phyloP scores from a whole-genome alignment of 805 yeast species.

The Hemisphaericaspora nanyangensis region DNA sequence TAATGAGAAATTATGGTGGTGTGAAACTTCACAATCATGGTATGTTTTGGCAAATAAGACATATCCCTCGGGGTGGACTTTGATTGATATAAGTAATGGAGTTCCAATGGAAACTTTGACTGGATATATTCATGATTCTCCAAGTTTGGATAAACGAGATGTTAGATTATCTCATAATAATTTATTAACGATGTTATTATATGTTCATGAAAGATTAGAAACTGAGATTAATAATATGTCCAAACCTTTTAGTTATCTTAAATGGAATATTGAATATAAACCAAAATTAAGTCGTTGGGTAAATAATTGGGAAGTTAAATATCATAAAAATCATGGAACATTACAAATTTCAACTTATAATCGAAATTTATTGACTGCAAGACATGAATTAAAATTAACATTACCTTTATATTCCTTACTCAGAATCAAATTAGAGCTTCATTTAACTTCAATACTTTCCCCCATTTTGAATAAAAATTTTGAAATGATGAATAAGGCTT shows the following conservation, averaged over 20 bases:
- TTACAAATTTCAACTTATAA: conserved; percentile 51
- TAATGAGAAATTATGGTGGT: conserved; percentile 57
- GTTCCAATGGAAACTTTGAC: conserved; percentile 20
- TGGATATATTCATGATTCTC: background rate
- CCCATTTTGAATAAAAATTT: conserved; percentile 65
- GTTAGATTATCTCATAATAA: conserved; percentile 46
- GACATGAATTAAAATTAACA: conserved; percentile 58
- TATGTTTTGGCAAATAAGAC: conserved; percentile 18
- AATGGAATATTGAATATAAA: conserved; percentile 63
- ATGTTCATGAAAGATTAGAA: conserved; percentile 65
- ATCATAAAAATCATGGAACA: conserved; percentile 60
- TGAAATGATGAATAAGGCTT: conserved; percentile 56
- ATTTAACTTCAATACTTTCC: conserved; percentile 57
- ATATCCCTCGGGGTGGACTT: conserved; percentile 15
- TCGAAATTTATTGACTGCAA: conserved; percentile 44
- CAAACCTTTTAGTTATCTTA: conserved; percentile 46
- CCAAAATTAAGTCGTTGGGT: conserved; percentile 56
- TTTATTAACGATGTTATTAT: conserved; percentile 53
- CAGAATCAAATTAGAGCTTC: conserved; percentile 60
- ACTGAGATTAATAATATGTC: conserved; percentile 41
- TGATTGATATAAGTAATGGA: conserved; percentile 57
- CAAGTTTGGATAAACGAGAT: conserved; percentile 12
- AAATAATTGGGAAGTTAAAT: conserved; percentile 65
- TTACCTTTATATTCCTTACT: conserved; percentile 66
- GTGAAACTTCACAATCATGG: conserved; percentile 53